Conservation (phyloP, 192 early-diverging fungal species). For the Rhizophagus clarus region DNA sequence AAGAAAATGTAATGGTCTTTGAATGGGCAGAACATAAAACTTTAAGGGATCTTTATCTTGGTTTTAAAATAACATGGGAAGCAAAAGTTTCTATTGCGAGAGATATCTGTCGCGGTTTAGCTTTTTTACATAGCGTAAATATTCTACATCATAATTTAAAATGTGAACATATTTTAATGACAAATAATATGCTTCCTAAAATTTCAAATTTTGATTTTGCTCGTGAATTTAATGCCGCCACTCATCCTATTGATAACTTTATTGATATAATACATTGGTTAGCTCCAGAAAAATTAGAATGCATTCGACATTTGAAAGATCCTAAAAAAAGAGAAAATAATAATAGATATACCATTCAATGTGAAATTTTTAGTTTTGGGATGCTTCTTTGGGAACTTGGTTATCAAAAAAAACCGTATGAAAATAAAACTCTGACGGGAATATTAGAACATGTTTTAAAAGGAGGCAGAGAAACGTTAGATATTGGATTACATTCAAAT, state of each 20-base stretch:
- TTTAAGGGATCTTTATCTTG: neutral
- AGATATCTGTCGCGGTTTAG: slow-evolving; percentile 26
- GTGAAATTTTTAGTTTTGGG: slow-evolving; percentile 20
- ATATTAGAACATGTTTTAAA: neutral
- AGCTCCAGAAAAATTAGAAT: slow-evolving; percentile 26
- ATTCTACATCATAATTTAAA: slow-evolving; percentile 24
- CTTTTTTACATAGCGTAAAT: slow-evolving; percentile 2
- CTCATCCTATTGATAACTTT: neutral
- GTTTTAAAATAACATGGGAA: neutral
- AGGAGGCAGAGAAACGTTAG: neutral
- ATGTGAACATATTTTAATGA: slow-evolving; percentile 29
- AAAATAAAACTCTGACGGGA: neutral
- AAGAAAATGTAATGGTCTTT: slow-evolving; percentile 13
- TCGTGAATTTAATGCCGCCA: neutral
- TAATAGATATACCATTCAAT: slow-evolving; percentile 15
- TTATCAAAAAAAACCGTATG: neutral
- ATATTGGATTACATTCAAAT: too few species aligned
- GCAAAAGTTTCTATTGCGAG: neutral
- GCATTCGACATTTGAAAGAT: neutral
- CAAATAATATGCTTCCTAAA: slow-evolving; percentile 8
- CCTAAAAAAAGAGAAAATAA: neutral
- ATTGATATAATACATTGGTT: slow-evolving; percentile 19
- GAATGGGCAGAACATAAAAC: slow-evolving; percentile 28
- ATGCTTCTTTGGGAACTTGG: slow-evolving; percentile 20
- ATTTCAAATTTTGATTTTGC: slow-evolving; percentile 17